Conservation (phyloP, 176 grass and related monocot genomes). For the Chrysopogon serrulatus region DNA sequence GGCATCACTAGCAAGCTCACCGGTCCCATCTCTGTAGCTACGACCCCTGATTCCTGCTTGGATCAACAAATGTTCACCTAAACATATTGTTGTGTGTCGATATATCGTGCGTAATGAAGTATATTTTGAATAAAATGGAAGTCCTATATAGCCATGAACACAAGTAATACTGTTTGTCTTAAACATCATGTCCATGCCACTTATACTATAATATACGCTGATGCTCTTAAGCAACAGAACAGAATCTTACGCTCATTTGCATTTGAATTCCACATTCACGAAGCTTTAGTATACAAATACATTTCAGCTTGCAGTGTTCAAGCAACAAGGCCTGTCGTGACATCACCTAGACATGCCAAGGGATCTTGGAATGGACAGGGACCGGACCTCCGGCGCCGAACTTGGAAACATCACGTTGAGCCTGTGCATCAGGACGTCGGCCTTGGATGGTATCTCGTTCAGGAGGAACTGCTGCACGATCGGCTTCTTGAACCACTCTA, state of each 20-base stretch:
- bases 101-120: not conserved
- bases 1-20: slow-evolving; percentile 8
- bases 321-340: not conserved
- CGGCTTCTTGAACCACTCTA: slow-evolving; percentile 95
- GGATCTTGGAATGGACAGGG: slow-evolving; percentile 53
- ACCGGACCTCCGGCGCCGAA: slow-evolving; percentile 69
- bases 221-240: not conserved
- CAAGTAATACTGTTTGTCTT: not conserved
- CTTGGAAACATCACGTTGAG: slow-evolving; percentile 92
- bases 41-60: not conserved
- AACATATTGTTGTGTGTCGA: not conserved
- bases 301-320: not conserved
- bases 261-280: not conserved
- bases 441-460: slow-evolving; percentile 92
- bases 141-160: not conserved
- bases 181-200: not conserved
- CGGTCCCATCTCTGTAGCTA: slow-evolving; percentile 16
- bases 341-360: slow-evolving; percentile 56
- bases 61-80: not conserved
- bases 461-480: slow-evolving; percentile 98
- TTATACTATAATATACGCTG: not conserved
- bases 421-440: slow-evolving; percentile 90
- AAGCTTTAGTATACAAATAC: slow-evolving; percentile 21
- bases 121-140: not conserved
- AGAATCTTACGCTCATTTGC: not conserved